phyloP scores from a whole-genome alignment of 441 rosid species.

The Flueggea neowawraea region DNA sequence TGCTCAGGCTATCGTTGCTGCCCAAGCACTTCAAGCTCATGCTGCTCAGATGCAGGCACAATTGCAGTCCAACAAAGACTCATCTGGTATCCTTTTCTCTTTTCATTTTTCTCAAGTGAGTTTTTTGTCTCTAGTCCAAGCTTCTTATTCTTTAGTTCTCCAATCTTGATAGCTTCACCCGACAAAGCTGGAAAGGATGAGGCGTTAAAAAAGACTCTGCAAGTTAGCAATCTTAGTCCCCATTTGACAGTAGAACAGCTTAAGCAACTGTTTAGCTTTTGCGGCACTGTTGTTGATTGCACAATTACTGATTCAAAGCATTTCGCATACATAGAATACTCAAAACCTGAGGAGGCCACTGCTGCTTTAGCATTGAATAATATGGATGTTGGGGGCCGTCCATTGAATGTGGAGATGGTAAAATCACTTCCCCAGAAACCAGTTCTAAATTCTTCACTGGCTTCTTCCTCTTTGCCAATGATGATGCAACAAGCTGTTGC shows the following conservation, averaged over 20 bases:
- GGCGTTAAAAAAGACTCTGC: constrained; percentile 76
- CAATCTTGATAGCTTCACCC: constrained; percentile 46
- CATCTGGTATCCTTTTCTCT: constrained; percentile 48
- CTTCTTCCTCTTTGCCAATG: constrained; percentile 87
- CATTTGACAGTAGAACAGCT: constrained; percentile 91
- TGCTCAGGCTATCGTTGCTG: constrained; percentile 99
- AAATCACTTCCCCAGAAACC: constrained; percentile 90
- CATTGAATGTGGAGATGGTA: constrained; percentile 96
- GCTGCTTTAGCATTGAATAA: constrained; percentile 92
- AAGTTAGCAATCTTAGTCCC: constrained; percentile 98
- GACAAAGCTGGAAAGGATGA: constrained; percentile 62
- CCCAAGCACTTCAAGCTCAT: constrained; percentile 99
- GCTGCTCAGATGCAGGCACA: constrained; percentile 98
- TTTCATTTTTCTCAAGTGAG: background rate
- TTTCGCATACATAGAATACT: constrained; percentile 88
- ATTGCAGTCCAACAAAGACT: constrained; percentile 62
- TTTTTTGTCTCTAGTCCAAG: background rate
- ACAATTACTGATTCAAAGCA: constrained; percentile 86
- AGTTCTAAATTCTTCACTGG: constrained; percentile 41
- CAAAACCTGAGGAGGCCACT: constrained; percentile 91
- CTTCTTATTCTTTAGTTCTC: constrained; percentile 7
- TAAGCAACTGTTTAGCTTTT: constrained; percentile 90
- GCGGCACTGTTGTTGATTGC: constrained; percentile 92
- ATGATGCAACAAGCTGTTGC: constrained; percentile 99
- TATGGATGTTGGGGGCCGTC: constrained; percentile 95